Conservation (phyloP, 768 basidiomycete species). For the Suillus alpinus region DNA sequence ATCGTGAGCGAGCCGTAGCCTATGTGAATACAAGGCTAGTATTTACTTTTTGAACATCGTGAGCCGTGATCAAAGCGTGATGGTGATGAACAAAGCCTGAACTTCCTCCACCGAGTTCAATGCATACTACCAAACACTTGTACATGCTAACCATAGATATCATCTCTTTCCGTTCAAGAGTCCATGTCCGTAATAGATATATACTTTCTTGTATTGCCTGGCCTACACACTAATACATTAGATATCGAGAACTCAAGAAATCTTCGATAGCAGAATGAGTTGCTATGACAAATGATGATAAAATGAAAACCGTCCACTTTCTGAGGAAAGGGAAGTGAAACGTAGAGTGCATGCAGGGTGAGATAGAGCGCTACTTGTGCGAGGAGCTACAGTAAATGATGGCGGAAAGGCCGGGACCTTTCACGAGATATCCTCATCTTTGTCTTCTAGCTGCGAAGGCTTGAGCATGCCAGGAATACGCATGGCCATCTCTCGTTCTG, state of each 20-base stretch:
- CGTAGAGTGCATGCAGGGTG: slow-evolving; percentile 12
- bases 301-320: slow-evolving; percentile 26
- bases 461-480: slow-evolving; percentile 98
- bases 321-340: slow-evolving; percentile 15
- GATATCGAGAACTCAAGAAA: slow-evolving; percentile 27
- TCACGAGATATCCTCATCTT: slow-evolving; percentile 74
- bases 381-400: slow-evolving; percentile 25
- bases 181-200: neutral
- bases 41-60: slow-evolving; percentile 76
- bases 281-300: slow-evolving; percentile 15
- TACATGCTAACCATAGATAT: neutral
- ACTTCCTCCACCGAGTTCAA: neutral
- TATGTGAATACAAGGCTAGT: slow-evolving; percentile 5
- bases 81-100: slow-evolving; percentile 10
- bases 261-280: slow-evolving; percentile 31
- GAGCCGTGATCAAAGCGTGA: slow-evolving; percentile 14
- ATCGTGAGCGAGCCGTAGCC: slow-evolving; percentile 13
- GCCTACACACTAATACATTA: slow-evolving; percentile 38
- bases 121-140: slow-evolving; percentile 10
- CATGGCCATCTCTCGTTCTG: slow-evolving; percentile 86
- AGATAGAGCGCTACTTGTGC: slow-evolving; percentile 16
- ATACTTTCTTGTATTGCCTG: slow-evolving; percentile 23
- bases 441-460: slow-evolving; percentile 91
- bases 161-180: neutral
- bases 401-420: slow-evolving; percentile 24